These are phyloP conservation scores for Onygenales sp. DNA, from an alignment of 2,329 filamentous ascomycete genomes.

Conservation along the genomic window DNA sequence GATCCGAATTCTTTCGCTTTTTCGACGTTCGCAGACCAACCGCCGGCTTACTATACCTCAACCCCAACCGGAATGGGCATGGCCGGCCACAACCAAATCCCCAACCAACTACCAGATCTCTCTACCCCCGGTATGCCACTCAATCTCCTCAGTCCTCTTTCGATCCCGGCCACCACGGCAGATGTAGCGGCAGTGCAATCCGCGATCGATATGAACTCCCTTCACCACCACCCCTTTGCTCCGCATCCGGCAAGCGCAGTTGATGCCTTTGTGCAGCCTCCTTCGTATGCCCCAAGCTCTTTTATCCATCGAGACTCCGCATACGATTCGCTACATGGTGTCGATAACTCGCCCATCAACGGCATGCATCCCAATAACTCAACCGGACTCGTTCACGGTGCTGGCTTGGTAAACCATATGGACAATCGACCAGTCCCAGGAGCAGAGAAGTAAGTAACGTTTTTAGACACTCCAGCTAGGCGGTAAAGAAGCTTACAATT, in stretches of 20 bases:
- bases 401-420: slow-evolving; percentile 15
- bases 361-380: background rate
- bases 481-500: background rate
- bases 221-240: slow-evolving; percentile 50
- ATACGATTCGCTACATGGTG: slow-evolving; percentile 66
- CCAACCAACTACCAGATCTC: slow-evolving; percentile 74
- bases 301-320: slow-evolving; percentile 74
- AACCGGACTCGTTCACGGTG: background rate
- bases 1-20: slow-evolving; percentile 80
- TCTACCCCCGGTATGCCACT: slow-evolving; percentile 64
- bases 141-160: slow-evolving; percentile 58
- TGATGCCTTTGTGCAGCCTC: slow-evolving; percentile 58
- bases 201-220: slow-evolving; percentile 58
- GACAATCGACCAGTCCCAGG: background rate
- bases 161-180: slow-evolving; percentile 61
- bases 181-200: slow-evolving; percentile 22
- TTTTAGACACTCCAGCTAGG: slow-evolving; percentile 17
- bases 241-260: slow-evolving; percentile 56
- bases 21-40: slow-evolving; percentile 66
- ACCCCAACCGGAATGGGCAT: slow-evolving; percentile 61
- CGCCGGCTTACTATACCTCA: slow-evolving; percentile 77
- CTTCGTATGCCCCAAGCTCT: slow-evolving; percentile 62
- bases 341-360: slow-evolving; percentile 56
- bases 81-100: slow-evolving; percentile 59
- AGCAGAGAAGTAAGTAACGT: slow-evolving; percentile 42